phyloP scores from a whole-genome alignment of 805 yeast species.

The Saccharomycopsis babjevae region DNA sequence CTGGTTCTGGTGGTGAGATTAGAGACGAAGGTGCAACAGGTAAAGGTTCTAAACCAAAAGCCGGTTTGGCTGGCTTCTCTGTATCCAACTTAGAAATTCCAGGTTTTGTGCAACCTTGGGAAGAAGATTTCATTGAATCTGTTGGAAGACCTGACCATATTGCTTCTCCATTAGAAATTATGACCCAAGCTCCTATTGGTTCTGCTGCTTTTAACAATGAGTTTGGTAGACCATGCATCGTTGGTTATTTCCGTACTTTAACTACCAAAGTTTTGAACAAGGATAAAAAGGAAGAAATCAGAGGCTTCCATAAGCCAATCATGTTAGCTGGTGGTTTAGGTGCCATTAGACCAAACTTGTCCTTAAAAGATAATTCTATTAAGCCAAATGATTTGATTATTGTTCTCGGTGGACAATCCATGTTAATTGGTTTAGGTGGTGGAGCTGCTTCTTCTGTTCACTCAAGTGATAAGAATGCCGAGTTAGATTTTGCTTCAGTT shows the following conservation, averaged over 20 bases:
- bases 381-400: constrained; percentile 88
- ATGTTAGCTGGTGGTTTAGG: constrained; percentile 99
- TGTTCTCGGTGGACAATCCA: constrained; percentile 94
- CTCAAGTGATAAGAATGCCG: constrained; percentile 96
- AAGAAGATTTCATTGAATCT: constrained; percentile 52
- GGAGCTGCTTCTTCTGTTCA: constrained; percentile 98
- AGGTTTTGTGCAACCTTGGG: constrained; percentile 88
- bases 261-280: constrained; percentile 64
- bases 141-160: constrained; percentile 90
- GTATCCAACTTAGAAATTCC: constrained; percentile 90
- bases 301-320: constrained; percentile 98
- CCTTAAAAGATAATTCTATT: constrained; percentile 76
- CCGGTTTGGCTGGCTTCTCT: constrained; percentile 89
- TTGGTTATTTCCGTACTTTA: constrained; percentile 93
- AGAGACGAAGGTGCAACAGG: constrained; percentile 99
- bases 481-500: constrained; percentile 94
- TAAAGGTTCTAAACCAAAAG: constrained; percentile 93
- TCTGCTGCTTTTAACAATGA: constrained; percentile 98
- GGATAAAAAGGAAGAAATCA: constrained; percentile 57
- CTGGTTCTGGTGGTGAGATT: constrained; percentile 99
- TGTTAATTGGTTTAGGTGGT: constrained; percentile 98
- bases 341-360: constrained; percentile 85
- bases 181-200: constrained; percentile 96
- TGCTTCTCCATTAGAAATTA: constrained; percentile 85
- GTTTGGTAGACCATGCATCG: constrained; percentile 95